Evolutionary conservation across 345 rosid genomes (phyloP).

Genomic region (Physaria fendleri): DNA sequence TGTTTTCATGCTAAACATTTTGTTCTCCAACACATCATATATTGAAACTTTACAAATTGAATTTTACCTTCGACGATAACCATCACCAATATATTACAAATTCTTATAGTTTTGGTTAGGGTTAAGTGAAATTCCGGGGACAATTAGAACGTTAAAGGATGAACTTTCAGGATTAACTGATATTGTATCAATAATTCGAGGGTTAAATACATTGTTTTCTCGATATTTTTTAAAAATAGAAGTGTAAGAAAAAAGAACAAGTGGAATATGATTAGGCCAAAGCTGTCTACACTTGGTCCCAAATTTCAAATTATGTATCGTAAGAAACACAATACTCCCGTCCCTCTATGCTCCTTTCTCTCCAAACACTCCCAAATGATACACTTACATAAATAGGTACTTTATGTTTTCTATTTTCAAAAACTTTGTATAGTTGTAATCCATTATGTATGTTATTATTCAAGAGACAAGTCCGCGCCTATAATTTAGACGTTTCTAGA

Average conservation of each 20-base stretch:
- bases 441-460: not conserved
- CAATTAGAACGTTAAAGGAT: too few relatives aligned
- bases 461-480: slow-evolving; percentile 25
- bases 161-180: too few relatives aligned
- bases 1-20: not conserved
- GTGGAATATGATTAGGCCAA: slow-evolving; percentile 25
- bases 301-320: slow-evolving; percentile 6
- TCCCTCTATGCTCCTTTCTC: slow-evolving; percentile 29
- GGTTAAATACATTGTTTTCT: too few relatives aligned
- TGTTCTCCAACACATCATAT: not conserved
- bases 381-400: not conserved
- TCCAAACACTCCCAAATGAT: slow-evolving; percentile 13
- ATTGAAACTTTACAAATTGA: not conserved
- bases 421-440: not conserved
- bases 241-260: slow-evolving; percentile 5
- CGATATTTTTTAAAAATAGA: not conserved
- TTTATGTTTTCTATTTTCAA: not conserved
- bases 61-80: slow-evolving; percentile 4
- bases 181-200: too few relatives aligned
- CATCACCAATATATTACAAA: too few relatives aligned
- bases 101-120: too few relatives aligned
- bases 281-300: slow-evolving; percentile 27
- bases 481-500: slow-evolving; percentile 3
- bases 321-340: slow-evolving; percentile 22
- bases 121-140: too few relatives aligned